A percentile compares a stretch with the other conserved stretches of the same genome.
Evolutionary conservation across 768 basidiomycete genomes (phyloP).

Genomic region (Tephrocybe sp.): DNA sequence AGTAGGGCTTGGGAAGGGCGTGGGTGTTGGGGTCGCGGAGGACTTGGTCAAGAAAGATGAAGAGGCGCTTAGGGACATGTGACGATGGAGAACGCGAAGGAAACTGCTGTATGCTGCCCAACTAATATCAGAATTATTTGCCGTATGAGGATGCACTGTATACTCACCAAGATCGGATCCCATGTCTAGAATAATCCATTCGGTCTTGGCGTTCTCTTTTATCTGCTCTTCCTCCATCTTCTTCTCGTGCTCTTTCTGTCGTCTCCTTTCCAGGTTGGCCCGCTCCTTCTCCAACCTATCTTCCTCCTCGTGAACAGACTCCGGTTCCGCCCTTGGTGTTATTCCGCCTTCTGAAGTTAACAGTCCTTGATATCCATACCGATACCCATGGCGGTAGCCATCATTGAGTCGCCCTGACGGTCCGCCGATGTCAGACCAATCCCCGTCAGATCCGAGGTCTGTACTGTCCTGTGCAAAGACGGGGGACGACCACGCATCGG

Average conservation of each 20-base stretch:
- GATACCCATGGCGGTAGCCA: conserved; percentile 24
- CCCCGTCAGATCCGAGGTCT: conserved; percentile 10
- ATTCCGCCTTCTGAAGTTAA: not conserved
- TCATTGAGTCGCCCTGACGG: not conserved
- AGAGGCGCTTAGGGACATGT: conserved; percentile 30
- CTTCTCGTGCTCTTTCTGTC: conserved; percentile 21
- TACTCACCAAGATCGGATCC: conserved; percentile 23
- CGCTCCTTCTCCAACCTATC: conserved; percentile 15
- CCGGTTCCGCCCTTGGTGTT: conserved; percentile 6
- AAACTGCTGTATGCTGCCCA: conserved; percentile 45
- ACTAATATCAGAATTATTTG: not conserved
- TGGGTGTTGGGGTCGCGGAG: conserved; percentile 25
- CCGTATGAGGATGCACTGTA: not conserved
- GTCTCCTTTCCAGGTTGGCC: conserved; percentile 16
- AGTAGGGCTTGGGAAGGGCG: conserved; percentile 26
- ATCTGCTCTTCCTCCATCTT: conserved; percentile 15
- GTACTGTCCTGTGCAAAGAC: conserved; percentile 35
- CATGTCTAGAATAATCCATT: conserved; percentile 56
- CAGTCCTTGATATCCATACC: conserved; percentile 25
- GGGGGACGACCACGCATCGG: conserved; percentile 37
- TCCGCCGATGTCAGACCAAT: conserved; percentile 7
- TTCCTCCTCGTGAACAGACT: conserved; percentile 11
- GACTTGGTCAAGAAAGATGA: conserved; percentile 37
- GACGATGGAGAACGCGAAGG: conserved; percentile 53
- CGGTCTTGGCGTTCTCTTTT: conserved; percentile 31